Base-by-base conservation (phyloP, 495 filamentous ascomycete genomes). In the Aspergillus incahuasiensis region DNA sequence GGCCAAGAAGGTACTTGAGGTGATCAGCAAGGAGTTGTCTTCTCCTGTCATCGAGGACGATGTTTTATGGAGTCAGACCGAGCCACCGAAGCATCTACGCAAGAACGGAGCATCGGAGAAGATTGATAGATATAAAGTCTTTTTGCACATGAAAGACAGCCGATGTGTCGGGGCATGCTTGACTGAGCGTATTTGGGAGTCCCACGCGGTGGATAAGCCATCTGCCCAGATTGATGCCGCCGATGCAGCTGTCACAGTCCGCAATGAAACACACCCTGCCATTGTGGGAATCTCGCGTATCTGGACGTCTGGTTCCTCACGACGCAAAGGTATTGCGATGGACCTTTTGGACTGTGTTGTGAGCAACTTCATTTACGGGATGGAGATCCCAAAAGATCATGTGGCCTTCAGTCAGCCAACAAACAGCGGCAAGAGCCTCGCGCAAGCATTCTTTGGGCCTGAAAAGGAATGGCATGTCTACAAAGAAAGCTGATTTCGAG, bases 371-470 rank as follows among this genome's bases (percentile, higher is more conserved):
- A 81, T 87, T 38, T 86, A 86, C 62, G 85, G 85, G 0, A 79
- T 86, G 76, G 77, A 79, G 55, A 76, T 86, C 38, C 74, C 80
- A 32, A 88, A 86, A 68, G 71, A 76, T 25, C 65, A 77, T 59
- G 76, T 90, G 28, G 86, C 86, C 19, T 89, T 89, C 64, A 88
- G 85, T 63, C 87, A 89, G 61, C 85, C 86, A n/a, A 90, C 86
- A 2, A 85, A 84, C 62, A 87, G 83, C 62, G 86, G 86, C 20
- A 78, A 75, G 20, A 61, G 65, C 38, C 70, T 90, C 55, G 86
- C 87, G 11, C 74, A 80, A 66, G 76, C 74, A 39, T 90, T 86
- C 71, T 89, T 87, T 56, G 79, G 78, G 18, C 24, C 18, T 2
- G 68, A 75, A 39, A 69, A 70, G 52, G 72, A 70, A 46, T 82